Base-by-base conservation (phyloP, 163 green algal genomes). In the Trebouxia gelatinosa region DNA sequence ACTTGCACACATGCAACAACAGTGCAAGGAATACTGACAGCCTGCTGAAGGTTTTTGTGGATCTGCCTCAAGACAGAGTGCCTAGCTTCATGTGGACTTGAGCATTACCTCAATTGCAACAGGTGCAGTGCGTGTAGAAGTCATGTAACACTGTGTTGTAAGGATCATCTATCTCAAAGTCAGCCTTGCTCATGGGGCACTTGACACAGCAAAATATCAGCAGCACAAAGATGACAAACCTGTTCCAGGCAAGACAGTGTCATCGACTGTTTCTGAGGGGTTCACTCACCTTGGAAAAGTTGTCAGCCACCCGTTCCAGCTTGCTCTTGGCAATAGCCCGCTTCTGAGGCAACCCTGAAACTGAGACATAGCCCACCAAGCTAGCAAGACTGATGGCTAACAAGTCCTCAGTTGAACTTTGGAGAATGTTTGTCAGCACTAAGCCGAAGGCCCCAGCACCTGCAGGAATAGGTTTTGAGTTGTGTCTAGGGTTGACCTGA, bases 361-460 rank as follows among this genome's bases (percentile, higher is more conserved):
- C 81, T 0, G 87, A 85, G 5, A 92, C 79, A 78, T 97, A 97
- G 5, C 80, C 86, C 7, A 84, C 85, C 9, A 87, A 66, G 5
- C 85, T 85, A 0, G 82, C 85, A 46, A 94, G 64, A 0, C 37
- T 78, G 23, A 96, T 68, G 34, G 92, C 88, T 38, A 97, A 84
- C 32, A 97, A 32, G 81, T 98, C 94, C 81, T 98, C 94, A 32
- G 95, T 77, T 0, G 87, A 90, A 74, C 80, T 94, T n/a, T 79
- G 85, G 13, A 97, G 84, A 6, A 93, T 57, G 39, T 78, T 79
- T 3, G 93, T 92, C 0, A 90, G 67, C 29, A 95, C 29, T 50
- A 92, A 57, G 28, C 83, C 91, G 37, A 88, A 68, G 9, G 70
- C 85, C 28, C 81, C 83, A 3, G 87, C 90, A 50, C 85, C 89